phyloP scores from a whole-genome alignment of 306 rosid species.

The Vicia faba region DNA sequence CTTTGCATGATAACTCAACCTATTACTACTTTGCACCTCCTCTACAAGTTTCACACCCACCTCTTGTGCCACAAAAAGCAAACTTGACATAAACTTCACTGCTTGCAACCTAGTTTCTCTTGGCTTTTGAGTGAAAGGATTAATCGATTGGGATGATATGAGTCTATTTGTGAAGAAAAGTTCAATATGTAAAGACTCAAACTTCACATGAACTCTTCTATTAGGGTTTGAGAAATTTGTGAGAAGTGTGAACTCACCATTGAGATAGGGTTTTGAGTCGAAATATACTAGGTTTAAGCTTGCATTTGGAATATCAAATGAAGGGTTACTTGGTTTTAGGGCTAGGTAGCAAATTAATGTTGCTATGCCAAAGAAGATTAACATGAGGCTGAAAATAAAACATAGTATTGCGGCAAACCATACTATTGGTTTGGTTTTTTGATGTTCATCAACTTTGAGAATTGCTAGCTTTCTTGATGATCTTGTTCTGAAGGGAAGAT shows the following conservation, averaged over 20 bases:
- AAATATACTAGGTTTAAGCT: conserved; percentile 73
- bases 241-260: conserved; percentile 75
- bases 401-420: conserved; percentile 78
- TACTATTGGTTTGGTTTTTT: conserved; percentile 68
- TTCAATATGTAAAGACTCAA: conserved; percentile 60
- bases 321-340: conserved; percentile 66
- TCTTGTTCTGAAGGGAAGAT: conserved; percentile 25
- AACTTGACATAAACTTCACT: conserved; percentile 69
- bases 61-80: conserved; percentile 81
- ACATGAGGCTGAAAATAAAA: conserved; percentile 71
- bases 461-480: conserved; percentile 37
- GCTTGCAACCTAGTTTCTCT: conserved; percentile 62
- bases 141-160: conserved; percentile 63
- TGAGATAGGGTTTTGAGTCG: conserved; percentile 73
- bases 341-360: conserved; percentile 67
- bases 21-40: conserved; percentile 69
- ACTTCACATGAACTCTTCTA: conserved; percentile 57
- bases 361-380: conserved; percentile 80
- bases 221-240: conserved; percentile 91
- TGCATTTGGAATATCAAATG: conserved; percentile 77
- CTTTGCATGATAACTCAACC: conserved; percentile 57
- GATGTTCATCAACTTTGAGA: conserved; percentile 46
- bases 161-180: conserved; percentile 74
- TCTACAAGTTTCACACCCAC: conserved; percentile 65
- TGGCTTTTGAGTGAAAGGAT: conserved; percentile 63